Evolutionary conservation across 805 yeast genomes (phyloP).

Genomic region (Lachancea meyersii): DNA sequence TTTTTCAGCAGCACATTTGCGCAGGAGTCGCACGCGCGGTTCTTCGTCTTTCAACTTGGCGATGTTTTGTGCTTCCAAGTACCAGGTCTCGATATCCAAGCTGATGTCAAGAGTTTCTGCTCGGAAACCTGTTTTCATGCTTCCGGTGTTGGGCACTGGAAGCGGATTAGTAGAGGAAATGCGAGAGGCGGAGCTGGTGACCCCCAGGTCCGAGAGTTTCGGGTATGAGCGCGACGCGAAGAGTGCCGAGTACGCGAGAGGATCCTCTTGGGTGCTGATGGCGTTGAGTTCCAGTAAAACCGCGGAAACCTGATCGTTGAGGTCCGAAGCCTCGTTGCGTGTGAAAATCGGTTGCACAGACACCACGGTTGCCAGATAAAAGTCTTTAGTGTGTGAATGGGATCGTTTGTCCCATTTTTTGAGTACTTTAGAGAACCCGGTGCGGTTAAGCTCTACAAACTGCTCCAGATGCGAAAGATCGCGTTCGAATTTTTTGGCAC

Average conservation of each 20-base stretch:
- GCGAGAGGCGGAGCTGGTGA: neutral
- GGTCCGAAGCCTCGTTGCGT: slow-evolving; percentile 73
- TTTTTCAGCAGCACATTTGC: slow-evolving; percentile 23
- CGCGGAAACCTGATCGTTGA: slow-evolving; percentile 56
- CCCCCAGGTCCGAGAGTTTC: neutral
- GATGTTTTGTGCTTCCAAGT: slow-evolving; percentile 28
- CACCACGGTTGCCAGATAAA: slow-evolving; percentile 85
- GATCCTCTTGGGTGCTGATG: slow-evolving; percentile 17
- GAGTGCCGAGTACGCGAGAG: neutral
- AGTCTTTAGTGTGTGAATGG: slow-evolving; percentile 87
- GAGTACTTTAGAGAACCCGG: slow-evolving; percentile 91
- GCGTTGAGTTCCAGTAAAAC: slow-evolving; percentile 28
- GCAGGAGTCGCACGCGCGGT: slow-evolving; percentile 20
- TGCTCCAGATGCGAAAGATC: slow-evolving; percentile 87
- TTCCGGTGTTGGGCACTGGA: neutral
- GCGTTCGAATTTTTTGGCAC: slow-evolving; percentile 80
- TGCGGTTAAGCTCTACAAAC: slow-evolving; percentile 88
- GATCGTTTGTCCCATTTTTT: slow-evolving; percentile 98
- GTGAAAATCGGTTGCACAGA: slow-evolving; percentile 96
- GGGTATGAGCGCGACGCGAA: slow-evolving; percentile 1
- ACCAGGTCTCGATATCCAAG: slow-evolving; percentile 32
- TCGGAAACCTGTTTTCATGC: neutral
- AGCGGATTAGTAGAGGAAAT: neutral
- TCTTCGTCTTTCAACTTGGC: slow-evolving; percentile 28
- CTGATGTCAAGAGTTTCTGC: slow-evolving; percentile 16